Conservation (phyloP, 805 yeast genomes). For the Scheffersomyces amazonensis region DNA sequence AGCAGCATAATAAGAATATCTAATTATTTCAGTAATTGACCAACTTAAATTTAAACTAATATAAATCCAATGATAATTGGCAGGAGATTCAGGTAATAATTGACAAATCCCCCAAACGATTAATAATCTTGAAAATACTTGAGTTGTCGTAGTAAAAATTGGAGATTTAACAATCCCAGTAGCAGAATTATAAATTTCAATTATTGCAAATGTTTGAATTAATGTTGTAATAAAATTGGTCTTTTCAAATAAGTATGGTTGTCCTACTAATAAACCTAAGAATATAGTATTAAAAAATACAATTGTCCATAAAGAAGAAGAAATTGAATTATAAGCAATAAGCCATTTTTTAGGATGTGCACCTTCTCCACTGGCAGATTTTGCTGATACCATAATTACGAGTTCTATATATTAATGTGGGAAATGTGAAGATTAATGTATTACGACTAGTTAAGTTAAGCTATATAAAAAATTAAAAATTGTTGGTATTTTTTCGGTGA, state of each 20-base stretch:
- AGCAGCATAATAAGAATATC: conserved; percentile 85
- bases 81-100: conserved; percentile 70
- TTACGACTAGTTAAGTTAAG: no score
- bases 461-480: no score
- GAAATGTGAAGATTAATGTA: no score
- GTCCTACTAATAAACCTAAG: conserved; percentile 44
- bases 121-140: conserved; percentile 80
- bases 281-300: conserved; percentile 39
- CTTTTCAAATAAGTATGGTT: conserved; percentile 61
- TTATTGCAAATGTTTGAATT: conserved; percentile 75
- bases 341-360: conserved; percentile 32
- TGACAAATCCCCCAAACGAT: conserved; percentile 81
- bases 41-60: conserved; percentile 74
- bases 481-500: no score
- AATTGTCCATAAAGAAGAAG: conserved; percentile 41
- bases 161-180: conserved; percentile 86
- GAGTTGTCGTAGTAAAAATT: conserved; percentile 76
- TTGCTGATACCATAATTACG: no score
- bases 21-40: conserved; percentile 90
- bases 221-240: conserved; percentile 57
- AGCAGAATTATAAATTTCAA: conserved; percentile 77
- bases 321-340: conserved; percentile 39
- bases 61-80: conserved; percentile 57
- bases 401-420: no score
- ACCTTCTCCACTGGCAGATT: no score